Conservation (phyloP, 2,329 filamentous ascomycete species). For the Stachybotrys echinatus region DNA sequence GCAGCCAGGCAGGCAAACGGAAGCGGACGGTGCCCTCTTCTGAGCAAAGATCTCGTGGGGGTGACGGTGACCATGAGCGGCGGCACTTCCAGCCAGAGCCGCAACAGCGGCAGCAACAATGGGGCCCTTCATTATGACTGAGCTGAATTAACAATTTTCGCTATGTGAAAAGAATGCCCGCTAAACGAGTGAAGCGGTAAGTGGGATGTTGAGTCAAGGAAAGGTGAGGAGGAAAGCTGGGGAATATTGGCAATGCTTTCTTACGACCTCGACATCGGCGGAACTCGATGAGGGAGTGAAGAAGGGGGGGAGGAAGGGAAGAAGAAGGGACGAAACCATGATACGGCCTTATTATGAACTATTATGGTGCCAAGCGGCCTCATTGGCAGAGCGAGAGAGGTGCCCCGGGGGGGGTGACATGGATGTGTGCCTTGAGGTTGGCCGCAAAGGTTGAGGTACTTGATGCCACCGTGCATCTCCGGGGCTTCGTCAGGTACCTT, state of each 20-base stretch:
- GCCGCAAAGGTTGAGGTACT: neutral
- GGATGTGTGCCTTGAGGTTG: slow-evolving; percentile 7
- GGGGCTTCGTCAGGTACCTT: neutral
- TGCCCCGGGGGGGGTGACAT: slow-evolving; percentile 11
- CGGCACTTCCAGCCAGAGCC: slow-evolving; percentile 50
- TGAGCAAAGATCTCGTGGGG: slow-evolving; percentile 52
- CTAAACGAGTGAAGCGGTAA: slow-evolving; percentile 84
- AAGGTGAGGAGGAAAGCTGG: slow-evolving; percentile 46
- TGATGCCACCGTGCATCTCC: neutral
- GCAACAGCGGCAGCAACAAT: slow-evolving; percentile 61
- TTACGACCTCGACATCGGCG: slow-evolving; percentile 46
- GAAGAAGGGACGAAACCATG: slow-evolving; percentile 21
- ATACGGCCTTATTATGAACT: slow-evolving; percentile 37
- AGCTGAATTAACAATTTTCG: slow-evolving; percentile 21
- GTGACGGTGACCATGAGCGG: slow-evolving; percentile 55
- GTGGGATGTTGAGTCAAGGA: slow-evolving; percentile 32
- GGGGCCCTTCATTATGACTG: slow-evolving; percentile 67
- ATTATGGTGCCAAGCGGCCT: slow-evolving; percentile 5
- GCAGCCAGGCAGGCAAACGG: slow-evolving; percentile 57
- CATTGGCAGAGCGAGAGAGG: neutral
- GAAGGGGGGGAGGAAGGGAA: slow-evolving; percentile 24
- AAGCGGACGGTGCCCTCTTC: slow-evolving; percentile 37
- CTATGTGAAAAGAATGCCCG: slow-evolving; percentile 63
- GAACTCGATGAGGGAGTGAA: slow-evolving; percentile 35
- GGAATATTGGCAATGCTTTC: slow-evolving; percentile 35